Evolutionary conservation across 2,329 filamentous ascomycete genomes (phyloP).

Genomic region (Ascochyta koolunga): DNA sequence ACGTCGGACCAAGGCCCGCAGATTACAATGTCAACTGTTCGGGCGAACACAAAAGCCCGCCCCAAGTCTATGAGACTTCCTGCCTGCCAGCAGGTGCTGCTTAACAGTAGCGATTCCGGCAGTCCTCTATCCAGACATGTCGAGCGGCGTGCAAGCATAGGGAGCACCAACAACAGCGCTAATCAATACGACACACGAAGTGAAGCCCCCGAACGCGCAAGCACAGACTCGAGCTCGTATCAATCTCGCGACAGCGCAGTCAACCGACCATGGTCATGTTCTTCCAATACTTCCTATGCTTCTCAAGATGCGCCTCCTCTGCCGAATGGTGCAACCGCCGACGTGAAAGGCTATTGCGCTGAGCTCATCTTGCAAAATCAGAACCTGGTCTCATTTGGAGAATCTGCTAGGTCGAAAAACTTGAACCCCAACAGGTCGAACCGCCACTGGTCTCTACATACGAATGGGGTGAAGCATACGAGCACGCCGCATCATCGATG

Average conservation of each 20-base stretch:
- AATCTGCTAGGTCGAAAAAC: constrained; percentile 13
- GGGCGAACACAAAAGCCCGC: constrained; percentile 5
- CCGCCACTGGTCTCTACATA: constrained; percentile 7
- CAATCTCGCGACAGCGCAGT: constrained; percentile 18
- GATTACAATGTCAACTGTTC: constrained; percentile 14
- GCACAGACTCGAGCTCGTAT: constrained; percentile 22
- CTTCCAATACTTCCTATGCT: constrained; percentile 19
- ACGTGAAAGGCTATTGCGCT: constrained; percentile 8
- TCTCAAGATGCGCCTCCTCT: constrained; percentile 12
- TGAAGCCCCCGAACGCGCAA: constrained; percentile 12
- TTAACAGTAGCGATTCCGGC: constrained; percentile 20
- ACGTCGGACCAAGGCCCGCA: constrained; percentile 11
- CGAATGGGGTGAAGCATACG: neutral
- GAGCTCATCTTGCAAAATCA: constrained; percentile 13
- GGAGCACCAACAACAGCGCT: neutral
- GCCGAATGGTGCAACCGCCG: constrained; percentile 1
- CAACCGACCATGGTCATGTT: constrained; percentile 19
- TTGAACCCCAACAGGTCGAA: neutral
- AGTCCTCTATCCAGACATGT: constrained; percentile 4
- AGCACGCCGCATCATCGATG: constrained; percentile 1
- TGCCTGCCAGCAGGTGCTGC: constrained; percentile 24
- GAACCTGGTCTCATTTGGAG: constrained; percentile 10
- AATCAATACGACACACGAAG: constrained; percentile 4
- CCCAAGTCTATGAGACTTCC: constrained; percentile 12
- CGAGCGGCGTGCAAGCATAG: constrained; percentile 15